A percentile compares a stretch with the other conserved stretches of the same genome.
Evolutionary conservation across 2,329 filamentous ascomycete species (phyloP).

Genomic region (Myriosclerotinia duriaeana): DNA sequence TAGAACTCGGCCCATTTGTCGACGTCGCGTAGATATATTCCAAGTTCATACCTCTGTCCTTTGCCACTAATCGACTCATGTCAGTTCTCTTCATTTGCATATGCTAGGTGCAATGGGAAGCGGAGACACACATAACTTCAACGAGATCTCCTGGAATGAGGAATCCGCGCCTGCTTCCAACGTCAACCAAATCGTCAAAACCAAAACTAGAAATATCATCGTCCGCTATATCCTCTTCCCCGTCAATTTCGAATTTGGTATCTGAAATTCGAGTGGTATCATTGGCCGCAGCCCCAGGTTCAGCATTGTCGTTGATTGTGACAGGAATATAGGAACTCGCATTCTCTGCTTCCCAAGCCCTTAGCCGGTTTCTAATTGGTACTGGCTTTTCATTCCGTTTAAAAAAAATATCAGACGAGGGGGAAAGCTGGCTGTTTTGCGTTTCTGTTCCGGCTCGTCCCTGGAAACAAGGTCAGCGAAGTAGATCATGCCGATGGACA

Average conservation of each 20-base stretch:
- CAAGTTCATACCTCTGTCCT: constrained; percentile 42
- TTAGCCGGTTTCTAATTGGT: constrained; percentile 40
- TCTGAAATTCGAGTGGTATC: constrained; percentile 16
- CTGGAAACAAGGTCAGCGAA: background rate
- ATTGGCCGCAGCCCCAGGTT: constrained; percentile 26
- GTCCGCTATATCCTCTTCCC: constrained; percentile 32
- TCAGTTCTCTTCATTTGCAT: constrained; percentile 7
- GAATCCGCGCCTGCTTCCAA: constrained; percentile 37
- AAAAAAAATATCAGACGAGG: background rate
- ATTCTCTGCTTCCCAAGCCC: constrained; percentile 24
- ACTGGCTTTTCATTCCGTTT: background rate
- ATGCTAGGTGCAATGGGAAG: no score
- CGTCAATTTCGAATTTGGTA: constrained; percentile 19
- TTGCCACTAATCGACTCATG: constrained; percentile 13
- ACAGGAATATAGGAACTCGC: background rate
- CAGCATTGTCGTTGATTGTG: constrained; percentile 11
- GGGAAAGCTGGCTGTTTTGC: background rate
- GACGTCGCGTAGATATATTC: constrained; percentile 49
- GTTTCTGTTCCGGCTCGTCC: background rate
- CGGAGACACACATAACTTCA: constrained; percentile 35
- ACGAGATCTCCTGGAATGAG: constrained; percentile 41
- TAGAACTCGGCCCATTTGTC: constrained; percentile 48
- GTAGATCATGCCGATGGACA: background rate
- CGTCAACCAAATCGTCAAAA: constrained; percentile 51
- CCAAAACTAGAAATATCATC: constrained; percentile 41